phyloP scores from a whole-genome alignment of 1,139 yeast genomes.

The Insectozyma bohioensis region DNA sequence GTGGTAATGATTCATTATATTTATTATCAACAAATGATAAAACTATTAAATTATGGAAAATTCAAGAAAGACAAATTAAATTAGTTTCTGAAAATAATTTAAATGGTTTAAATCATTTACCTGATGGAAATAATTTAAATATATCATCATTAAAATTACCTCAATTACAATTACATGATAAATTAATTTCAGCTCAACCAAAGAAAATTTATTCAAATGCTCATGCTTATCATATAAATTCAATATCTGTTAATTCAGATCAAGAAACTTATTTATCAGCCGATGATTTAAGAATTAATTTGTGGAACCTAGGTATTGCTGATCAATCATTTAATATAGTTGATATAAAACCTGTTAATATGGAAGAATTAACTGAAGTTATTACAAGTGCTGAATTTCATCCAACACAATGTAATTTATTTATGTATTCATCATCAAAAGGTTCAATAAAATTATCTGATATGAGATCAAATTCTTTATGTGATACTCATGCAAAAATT shows the following conservation, averaged over 20 bases:
- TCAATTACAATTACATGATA: slow-evolving; percentile 85
- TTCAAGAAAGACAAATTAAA: slow-evolving; percentile 87
- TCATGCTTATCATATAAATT: slow-evolving; percentile 96
- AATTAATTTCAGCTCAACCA: slow-evolving; percentile 93
- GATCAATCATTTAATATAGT: slow-evolving; percentile 96
- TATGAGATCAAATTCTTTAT: slow-evolving; percentile 93
- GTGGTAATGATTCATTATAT: slow-evolving; percentile 85
- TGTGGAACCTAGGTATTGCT: slow-evolving; percentile 94
- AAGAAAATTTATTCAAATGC: slow-evolving; percentile 91
- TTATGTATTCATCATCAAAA: slow-evolving; percentile 95
- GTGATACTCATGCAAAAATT: slow-evolving; percentile 86
- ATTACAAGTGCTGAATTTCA: slow-evolving; percentile 98
- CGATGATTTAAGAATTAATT: slow-evolving; percentile 91
- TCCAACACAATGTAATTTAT: slow-evolving; percentile 86
- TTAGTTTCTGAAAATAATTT: slow-evolving; percentile 90
- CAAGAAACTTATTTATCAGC: slow-evolving; percentile 93
- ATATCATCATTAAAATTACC: slow-evolving; percentile 67
- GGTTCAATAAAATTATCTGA: slow-evolving; percentile 96
- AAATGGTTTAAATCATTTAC: slow-evolving; percentile 38
- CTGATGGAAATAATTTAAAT: slow-evolving; percentile 16
- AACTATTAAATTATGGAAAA: slow-evolving; percentile 96
- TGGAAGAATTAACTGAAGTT: slow-evolving; percentile 98
- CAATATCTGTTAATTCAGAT: slow-evolving; percentile 91
- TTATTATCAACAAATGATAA: slow-evolving; percentile 92
- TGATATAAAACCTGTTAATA: slow-evolving; percentile 95